Evolutionary conservation across 306 rosid genomes (phyloP).

Genomic region (Senna tora): DNA sequence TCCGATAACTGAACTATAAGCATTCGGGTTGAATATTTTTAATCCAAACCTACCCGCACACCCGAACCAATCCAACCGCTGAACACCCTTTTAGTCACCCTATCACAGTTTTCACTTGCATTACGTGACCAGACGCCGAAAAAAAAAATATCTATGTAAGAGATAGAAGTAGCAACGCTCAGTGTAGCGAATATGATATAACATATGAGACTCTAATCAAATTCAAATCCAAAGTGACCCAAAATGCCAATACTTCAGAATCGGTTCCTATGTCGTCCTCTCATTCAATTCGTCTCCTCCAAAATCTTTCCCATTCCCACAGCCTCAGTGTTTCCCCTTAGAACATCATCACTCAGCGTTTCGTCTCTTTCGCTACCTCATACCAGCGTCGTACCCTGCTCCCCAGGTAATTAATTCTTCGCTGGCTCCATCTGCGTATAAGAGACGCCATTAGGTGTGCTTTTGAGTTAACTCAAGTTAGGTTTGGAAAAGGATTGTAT

Average conservation of each 20-base stretch:
- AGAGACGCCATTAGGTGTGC: not conserved
- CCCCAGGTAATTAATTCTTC: slow-evolving; percentile 29
- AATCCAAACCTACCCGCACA: too few relatives aligned
- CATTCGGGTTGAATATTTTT: too few relatives aligned
- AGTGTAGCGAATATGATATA: not conserved
- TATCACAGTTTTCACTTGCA: too few relatives aligned
- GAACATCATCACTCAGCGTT: slow-evolving; percentile 13
- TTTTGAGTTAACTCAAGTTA: not conserved
- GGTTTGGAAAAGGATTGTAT: not conserved
- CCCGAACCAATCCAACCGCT: too few relatives aligned
- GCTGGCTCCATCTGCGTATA: not conserved
- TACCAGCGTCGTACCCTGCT: slow-evolving; percentile 27
- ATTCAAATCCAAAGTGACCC: not conserved
- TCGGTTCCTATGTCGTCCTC: slow-evolving; percentile 42
- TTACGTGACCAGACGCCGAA: too few relatives aligned
- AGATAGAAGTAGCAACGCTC: not conserved
- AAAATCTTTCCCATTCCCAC: slow-evolving; percentile 34
- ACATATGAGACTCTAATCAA: slow-evolving; percentile 17
- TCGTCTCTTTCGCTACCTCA: slow-evolving; percentile 40
- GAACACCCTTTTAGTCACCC: too few relatives aligned
- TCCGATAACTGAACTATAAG: too few relatives aligned
- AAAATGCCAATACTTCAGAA: slow-evolving; percentile 40
- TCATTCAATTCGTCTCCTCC: slow-evolving; percentile 42
- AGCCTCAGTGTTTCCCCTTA: slow-evolving; percentile 9
- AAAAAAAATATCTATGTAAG: not conserved